phyloP scores from a whole-genome alignment of 495 filamentous ascomycete genomes.

The Penicillium parvum region DNA sequence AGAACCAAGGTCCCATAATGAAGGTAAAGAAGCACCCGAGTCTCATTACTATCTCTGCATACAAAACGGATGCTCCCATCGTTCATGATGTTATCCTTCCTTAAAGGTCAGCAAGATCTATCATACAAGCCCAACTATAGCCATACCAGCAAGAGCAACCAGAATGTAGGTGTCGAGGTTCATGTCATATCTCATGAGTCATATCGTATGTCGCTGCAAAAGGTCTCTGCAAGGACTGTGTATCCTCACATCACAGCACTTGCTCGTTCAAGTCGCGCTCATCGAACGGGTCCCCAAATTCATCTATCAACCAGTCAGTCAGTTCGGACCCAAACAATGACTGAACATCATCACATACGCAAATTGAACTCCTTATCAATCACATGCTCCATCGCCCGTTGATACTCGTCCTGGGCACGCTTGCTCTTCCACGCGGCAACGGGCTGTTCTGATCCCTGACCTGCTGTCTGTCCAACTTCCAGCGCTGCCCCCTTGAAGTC shows the following conservation, averaged over 20 bases:
- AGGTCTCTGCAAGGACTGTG: neutral
- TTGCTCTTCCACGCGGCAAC: conserved; percentile 56
- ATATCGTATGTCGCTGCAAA: conserved; percentile 16
- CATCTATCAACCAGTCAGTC: conserved; percentile 24
- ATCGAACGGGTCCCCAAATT: conserved; percentile 57
- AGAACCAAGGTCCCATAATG: no score
- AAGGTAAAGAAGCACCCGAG: no score
- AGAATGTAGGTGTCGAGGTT: no score
- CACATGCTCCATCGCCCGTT: conserved; percentile 44
- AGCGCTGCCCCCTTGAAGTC: neutral
- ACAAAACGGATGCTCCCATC: no score
- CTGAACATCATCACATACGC: conserved; percentile 25
- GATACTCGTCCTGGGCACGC: conserved; percentile 58
- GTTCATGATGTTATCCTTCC: no score
- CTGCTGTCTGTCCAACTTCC: neutral
- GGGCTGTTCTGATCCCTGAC: conserved; percentile 30
- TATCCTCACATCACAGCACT: conserved; percentile 32
- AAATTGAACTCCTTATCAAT: conserved; percentile 47
- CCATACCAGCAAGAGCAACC: neutral
- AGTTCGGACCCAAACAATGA: neutral
- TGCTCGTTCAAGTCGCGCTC: conserved; percentile 59
- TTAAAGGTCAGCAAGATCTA: no score
- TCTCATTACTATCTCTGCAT: no score
- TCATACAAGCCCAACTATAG: no score
- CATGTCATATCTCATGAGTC: conserved; percentile 31